phyloP scores from a whole-genome alignment of 1,284 basidiomycete species.

The Cryptococcus floricola region DNA sequence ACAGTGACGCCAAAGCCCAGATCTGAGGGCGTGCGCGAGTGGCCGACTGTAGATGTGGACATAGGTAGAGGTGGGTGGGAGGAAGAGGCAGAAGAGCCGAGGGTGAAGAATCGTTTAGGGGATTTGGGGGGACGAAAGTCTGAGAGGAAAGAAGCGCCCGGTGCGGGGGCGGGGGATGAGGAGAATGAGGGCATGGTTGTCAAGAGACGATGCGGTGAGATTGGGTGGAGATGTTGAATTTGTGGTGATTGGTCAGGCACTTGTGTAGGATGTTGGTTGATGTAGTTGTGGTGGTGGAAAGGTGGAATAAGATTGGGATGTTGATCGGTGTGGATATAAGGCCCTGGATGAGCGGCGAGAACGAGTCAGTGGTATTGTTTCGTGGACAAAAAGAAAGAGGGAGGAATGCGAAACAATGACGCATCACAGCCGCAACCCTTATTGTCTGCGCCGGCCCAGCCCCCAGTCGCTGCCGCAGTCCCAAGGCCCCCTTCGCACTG shows the following conservation, averaged over 20 bases:
- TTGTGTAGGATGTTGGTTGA: neutral
- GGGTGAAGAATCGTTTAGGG: slow-evolving; percentile 17
- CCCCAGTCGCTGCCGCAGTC: no score
- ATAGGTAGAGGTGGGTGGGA: neutral
- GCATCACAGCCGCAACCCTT: no score
- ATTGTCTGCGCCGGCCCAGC: no score
- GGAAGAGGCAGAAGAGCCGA: slow-evolving; percentile 1
- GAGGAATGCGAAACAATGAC: neutral
- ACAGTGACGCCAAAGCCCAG: slow-evolving; percentile 19
- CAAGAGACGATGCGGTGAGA: neutral
- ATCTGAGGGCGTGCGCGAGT: neutral
- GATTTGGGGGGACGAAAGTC: slow-evolving; percentile 16
- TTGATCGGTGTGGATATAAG: no score
- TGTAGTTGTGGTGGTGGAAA: neutral
- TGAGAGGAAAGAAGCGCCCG: slow-evolving; percentile 7
- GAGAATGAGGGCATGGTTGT: neutral
- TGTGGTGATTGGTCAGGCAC: neutral
- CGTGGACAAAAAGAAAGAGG: neutral
- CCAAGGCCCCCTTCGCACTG: no score
- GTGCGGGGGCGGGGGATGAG: neutral
- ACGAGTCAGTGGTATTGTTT: neutral
- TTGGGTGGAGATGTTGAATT: neutral
- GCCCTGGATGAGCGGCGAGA: no score
- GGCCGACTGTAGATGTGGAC: neutral
- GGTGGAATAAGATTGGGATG: neutral